A percentile compares a stretch with the other conserved stretches of the same genome.
Evolutionary conservation across 441 rosid species (phyloP).

Genomic region (Adansonia madagascariensis): DNA sequence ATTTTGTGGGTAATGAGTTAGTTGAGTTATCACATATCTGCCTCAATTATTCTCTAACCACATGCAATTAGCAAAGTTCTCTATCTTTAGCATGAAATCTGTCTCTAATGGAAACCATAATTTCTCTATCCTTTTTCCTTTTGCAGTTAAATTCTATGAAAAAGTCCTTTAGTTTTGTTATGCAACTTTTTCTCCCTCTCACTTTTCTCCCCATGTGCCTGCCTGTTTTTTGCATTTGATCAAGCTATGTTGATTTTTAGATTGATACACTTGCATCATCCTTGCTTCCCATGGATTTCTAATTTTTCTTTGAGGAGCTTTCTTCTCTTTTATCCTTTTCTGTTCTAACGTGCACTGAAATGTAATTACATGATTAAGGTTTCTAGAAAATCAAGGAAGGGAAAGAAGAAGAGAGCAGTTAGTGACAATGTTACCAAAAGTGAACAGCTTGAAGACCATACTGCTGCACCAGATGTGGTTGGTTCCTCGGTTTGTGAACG

Average conservation of each 20-base stretch:
- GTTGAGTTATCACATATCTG: not conserved
- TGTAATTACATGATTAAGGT: slow-evolving; percentile 58
- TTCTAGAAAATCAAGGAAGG: slow-evolving; percentile 78
- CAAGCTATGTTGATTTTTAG: slow-evolving; percentile 1
- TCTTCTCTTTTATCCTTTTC: not conserved
- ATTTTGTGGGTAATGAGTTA: slow-evolving; percentile 3
- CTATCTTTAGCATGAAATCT: not conserved
- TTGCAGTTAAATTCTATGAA: slow-evolving; percentile 8
- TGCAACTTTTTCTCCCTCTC: not conserved
- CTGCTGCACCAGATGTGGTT: slow-evolving; percentile 41
- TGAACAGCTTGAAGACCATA: slow-evolving; percentile 46
- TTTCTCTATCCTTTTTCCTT: not conserved
- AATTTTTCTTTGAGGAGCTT: slow-evolving; percentile 14
- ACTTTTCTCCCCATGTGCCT: not conserved
- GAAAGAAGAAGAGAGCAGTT: slow-evolving; percentile 55
- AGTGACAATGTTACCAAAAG: slow-evolving; percentile 45
- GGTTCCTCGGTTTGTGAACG: slow-evolving; percentile 41
- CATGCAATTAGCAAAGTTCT: slow-evolving; percentile 16
- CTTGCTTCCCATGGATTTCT: not conserved
- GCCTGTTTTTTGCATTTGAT: not conserved
- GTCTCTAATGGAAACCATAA: not conserved
- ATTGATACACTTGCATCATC: not conserved
- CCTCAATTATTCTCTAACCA: not conserved
- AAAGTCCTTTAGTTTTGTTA: not conserved
- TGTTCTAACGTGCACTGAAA: slow-evolving; percentile 26